phyloP scores from a whole-genome alignment of 805 yeast species.

The Pichia manshurica region DNA sequence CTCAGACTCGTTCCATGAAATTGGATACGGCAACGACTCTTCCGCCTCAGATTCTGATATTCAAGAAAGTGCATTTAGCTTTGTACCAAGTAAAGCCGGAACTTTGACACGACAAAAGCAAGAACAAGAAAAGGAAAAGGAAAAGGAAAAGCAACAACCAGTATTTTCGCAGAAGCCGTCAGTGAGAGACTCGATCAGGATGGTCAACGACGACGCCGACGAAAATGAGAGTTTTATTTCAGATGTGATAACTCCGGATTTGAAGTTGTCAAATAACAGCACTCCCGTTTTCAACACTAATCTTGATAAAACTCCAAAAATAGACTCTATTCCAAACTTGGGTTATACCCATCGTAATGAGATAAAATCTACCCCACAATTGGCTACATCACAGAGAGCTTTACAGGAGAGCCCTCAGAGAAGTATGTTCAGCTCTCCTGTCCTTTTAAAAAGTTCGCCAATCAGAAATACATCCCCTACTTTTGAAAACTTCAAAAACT shows the following conservation, averaged over 20 bases:
- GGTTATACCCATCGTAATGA: not conserved
- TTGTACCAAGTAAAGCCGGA: conserved; percentile 10
- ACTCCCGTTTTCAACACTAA: conserved; percentile 1
- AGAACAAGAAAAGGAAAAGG: not conserved
- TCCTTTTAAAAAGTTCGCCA: conserved; percentile 10
- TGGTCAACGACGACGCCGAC: conserved; percentile 13
- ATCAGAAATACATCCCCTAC: conserved; percentile 14
- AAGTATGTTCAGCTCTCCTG: conserved; percentile 5
- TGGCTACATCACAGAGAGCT: not conserved
- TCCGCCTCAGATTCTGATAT: not conserved
- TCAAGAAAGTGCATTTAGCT: conserved; percentile 7
- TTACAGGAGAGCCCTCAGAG: not conserved
- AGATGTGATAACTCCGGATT: conserved; percentile 1
- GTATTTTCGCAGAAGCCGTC: not conserved
- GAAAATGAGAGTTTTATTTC: conserved; percentile 5
- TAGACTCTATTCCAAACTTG: conserved; percentile 2
- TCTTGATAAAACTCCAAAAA: conserved; percentile 10
- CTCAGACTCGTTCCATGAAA: conserved; percentile 18
- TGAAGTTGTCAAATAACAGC: not conserved
- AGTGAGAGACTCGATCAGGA: conserved; percentile 23
- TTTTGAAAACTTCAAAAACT: conserved; percentile 11
- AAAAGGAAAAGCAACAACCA: not conserved
- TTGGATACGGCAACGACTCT: conserved; percentile 26
- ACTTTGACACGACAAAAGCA: not conserved
- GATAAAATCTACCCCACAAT: not conserved